Conservation (phyloP, 805 yeast species). For the Schwanniomyces pseudopolymorphus region DNA sequence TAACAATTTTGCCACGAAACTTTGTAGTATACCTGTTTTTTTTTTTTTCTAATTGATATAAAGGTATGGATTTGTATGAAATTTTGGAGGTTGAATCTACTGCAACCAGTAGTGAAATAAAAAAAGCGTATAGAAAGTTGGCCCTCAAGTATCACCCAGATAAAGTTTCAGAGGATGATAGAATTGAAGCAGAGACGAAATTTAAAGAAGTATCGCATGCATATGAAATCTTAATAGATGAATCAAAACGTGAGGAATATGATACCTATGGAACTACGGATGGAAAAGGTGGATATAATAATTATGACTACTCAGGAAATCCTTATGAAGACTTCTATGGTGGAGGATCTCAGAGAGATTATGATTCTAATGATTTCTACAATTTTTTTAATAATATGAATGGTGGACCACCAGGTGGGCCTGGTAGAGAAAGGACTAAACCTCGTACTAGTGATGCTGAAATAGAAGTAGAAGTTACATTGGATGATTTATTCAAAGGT, state of each 20-base stretch:
- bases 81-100: conserved; percentile 64
- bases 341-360: conserved; percentile 43
- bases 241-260: conserved; percentile 54
- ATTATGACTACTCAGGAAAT: conserved; percentile 27
- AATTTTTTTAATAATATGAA: conserved; percentile 58
- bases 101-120: conserved; percentile 72
- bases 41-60: not conserved
- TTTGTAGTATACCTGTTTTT: not conserved
- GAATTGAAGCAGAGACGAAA: conserved; percentile 69
- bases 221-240: conserved; percentile 79
- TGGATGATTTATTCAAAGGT: conserved; percentile 79
- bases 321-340: conserved; percentile 36
- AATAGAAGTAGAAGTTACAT: conserved; percentile 60
- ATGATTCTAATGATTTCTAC: conserved; percentile 73
- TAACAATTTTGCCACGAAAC: not conserved
- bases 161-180: conserved; percentile 66
- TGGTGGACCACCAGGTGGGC: conserved; percentile 9
- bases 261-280: conserved; percentile 54
- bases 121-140: conserved; percentile 78
- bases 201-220: conserved; percentile 88
- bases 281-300: conserved; percentile 19
- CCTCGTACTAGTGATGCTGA: conserved; percentile 64
- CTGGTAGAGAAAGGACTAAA: conserved; percentile 15
- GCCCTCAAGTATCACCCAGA: conserved; percentile 90
- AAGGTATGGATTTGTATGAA: conserved; percentile 47